phyloP scores from a whole-genome alignment of 768 basidiomycete species.

The Sistotremastrum suecicum region DNA sequence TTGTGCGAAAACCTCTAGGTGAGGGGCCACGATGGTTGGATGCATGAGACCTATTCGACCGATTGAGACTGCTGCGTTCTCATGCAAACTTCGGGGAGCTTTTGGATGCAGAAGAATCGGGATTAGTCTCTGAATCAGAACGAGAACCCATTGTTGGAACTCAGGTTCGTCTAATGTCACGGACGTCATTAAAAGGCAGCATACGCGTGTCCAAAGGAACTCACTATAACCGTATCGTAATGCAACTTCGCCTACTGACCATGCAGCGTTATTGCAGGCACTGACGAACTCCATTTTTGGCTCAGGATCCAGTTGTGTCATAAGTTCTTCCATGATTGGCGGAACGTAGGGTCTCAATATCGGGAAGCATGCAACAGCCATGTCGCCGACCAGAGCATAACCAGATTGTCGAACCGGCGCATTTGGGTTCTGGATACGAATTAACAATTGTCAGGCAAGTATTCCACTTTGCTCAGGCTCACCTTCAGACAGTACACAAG shows the following conservation, averaged over 20 bases:
- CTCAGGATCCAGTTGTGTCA: constrained; percentile 80
- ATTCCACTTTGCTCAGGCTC: constrained; percentile 5
- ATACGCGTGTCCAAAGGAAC: constrained; percentile 10
- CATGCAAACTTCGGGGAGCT: constrained; percentile 85
- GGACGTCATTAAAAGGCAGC: background rate
- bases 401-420: constrained; percentile 92
- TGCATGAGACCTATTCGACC: constrained; percentile 92
- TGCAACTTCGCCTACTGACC: constrained; percentile 99
- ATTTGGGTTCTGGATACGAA: constrained; percentile 55
- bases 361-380: constrained; percentile 91
- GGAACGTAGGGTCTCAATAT: constrained; percentile 77
- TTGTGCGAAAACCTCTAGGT: constrained; percentile 81
- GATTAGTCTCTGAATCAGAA: constrained; percentile 75
- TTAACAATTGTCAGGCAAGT: background rate
- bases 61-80: constrained; percentile 98
- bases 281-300: constrained; percentile 91
- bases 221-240: constrained; percentile 75
- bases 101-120: constrained; percentile 88
- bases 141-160: constrained; percentile 85
- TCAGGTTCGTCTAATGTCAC: constrained; percentile 51
- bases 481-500: constrained; percentile 78
- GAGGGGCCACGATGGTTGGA: constrained; percentile 76
- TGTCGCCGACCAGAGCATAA: constrained; percentile 95
- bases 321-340: constrained; percentile 80
- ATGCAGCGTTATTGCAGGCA: constrained; percentile 97